A percentile compares a stretch with the other conserved stretches of the same genome.
phyloP scores from a whole-genome alignment of 305 asterid species.

The Fraxinus dipetala region DNA sequence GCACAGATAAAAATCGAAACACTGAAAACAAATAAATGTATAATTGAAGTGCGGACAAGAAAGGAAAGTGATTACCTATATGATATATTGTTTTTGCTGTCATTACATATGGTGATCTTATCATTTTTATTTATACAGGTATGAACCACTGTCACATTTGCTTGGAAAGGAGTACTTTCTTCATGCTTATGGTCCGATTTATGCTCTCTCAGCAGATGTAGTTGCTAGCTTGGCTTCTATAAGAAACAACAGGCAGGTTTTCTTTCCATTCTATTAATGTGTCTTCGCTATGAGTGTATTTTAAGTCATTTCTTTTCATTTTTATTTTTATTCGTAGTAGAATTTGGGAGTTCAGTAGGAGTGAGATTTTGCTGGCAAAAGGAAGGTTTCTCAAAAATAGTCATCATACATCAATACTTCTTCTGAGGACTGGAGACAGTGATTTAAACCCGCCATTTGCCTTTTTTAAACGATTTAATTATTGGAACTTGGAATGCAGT shows the following conservation, averaged over 20 bases:
- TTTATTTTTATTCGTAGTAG: neutral
- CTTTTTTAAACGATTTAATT: neutral
- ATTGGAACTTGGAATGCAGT: neutral
- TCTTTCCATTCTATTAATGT: slow-evolving; percentile 25
- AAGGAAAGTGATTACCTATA: neutral
- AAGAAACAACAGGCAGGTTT: slow-evolving; percentile 59
- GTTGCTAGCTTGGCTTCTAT: slow-evolving; percentile 90
- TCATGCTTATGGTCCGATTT: slow-evolving; percentile 95
- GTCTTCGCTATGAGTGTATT: neutral
- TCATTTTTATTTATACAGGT: slow-evolving; percentile 55
- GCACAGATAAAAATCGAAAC: neutral
- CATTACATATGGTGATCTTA: slow-evolving; percentile 16
- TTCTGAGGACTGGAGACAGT: neutral
- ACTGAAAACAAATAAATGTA: neutral
- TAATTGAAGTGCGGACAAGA: neutral
- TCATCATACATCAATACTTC: neutral
- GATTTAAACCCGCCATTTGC: neutral
- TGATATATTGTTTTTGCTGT: neutral
- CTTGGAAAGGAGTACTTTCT: slow-evolving; percentile 94
- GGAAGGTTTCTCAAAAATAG: neutral
- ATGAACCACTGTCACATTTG: slow-evolving; percentile 74
- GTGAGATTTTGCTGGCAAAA: neutral
- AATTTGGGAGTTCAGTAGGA: neutral
- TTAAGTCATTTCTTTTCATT: neutral
- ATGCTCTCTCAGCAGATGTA: slow-evolving; percentile 93